A percentile compares a stretch with the other conserved stretches of the same genome.
phyloP scores from a whole-genome alignment of 805 yeast species.

The Candida caryicola region DNA sequence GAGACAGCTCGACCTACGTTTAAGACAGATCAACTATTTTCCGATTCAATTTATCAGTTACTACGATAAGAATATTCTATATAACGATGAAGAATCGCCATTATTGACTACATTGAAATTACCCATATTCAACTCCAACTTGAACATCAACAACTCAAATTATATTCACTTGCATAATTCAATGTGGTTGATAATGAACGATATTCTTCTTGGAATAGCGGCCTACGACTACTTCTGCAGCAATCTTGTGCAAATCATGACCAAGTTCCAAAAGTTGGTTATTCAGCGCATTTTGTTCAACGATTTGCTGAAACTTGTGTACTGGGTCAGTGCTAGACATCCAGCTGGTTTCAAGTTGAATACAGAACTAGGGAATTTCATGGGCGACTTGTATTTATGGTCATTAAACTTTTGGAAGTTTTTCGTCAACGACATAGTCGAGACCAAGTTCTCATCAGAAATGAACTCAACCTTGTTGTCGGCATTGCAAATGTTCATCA shows the following conservation, averaged over 20 bases:
- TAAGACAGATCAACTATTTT: slow-evolving; percentile 71
- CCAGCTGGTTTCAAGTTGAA: slow-evolving; percentile 95
- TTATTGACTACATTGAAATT: slow-evolving; percentile 44
- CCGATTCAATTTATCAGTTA: slow-evolving; percentile 74
- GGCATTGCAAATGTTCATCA: slow-evolving; percentile 10
- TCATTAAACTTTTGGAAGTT: slow-evolving; percentile 65
- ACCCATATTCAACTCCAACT: slow-evolving; percentile 33
- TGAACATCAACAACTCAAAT: slow-evolving; percentile 45
- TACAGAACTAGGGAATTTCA: slow-evolving; percentile 76
- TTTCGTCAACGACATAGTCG: slow-evolving; percentile 10
- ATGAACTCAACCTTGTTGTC: slow-evolving; percentile 1
- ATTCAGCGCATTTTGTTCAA: slow-evolving; percentile 43
- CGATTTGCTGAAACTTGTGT: slow-evolving; percentile 47
- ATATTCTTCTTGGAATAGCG: slow-evolving; percentile 68
- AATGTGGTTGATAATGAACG: slow-evolving; percentile 83
- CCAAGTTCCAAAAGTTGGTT: slow-evolving; percentile 21
- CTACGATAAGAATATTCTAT: slow-evolving; percentile 33
- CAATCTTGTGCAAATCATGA: slow-evolving; percentile 20
- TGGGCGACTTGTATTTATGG: slow-evolving; percentile 88
- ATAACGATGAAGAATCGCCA: slow-evolving; percentile 22
- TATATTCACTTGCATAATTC: slow-evolving; percentile 82
- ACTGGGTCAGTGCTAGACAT: slow-evolving; percentile 72
- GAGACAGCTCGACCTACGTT: slow-evolving; percentile 74
- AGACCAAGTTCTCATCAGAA: not conserved
- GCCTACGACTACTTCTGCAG: slow-evolving; percentile 46